Conservation (phyloP, 2,329 filamentous ascomycete species). For the Tolypocladium pustulatum region DNA sequence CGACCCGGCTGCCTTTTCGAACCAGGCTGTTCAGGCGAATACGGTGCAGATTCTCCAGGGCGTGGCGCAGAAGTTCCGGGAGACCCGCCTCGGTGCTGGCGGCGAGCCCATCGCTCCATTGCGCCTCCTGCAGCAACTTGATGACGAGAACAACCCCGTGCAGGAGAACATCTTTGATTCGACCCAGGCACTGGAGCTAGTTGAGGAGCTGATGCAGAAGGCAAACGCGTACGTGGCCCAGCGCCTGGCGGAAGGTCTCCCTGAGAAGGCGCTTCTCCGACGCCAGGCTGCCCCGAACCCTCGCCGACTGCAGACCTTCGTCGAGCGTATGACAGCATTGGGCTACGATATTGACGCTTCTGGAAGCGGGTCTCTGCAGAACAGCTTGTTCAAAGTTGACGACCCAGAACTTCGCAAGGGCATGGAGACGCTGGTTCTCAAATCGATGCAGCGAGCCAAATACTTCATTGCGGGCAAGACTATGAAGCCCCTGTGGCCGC, state of each 20-base stretch:
- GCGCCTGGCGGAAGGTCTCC: slow-evolving; percentile 66
- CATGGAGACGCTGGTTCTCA: slow-evolving; percentile 92
- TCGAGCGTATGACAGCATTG: slow-evolving; percentile 83
- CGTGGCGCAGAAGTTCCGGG: slow-evolving; percentile 82
- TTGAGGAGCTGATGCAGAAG: slow-evolving; percentile 92
- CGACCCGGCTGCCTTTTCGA: slow-evolving; percentile 49
- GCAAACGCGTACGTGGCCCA: slow-evolving; percentile 84
- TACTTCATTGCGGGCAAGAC: slow-evolving; percentile 83
- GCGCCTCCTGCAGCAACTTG: slow-evolving; percentile 82
- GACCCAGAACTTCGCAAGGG: slow-evolving; percentile 87
- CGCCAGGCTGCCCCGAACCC: slow-evolving; percentile 78
- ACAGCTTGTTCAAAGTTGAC: slow-evolving; percentile 87
- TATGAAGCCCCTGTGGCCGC: slow-evolving; percentile 65
- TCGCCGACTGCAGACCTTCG: slow-evolving; percentile 80
- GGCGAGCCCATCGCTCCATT: slow-evolving; percentile 73
- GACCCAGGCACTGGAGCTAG: slow-evolving; percentile 77
- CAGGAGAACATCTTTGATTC: slow-evolving; percentile 95
- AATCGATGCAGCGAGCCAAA: slow-evolving; percentile 93
- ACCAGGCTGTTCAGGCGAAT: slow-evolving; percentile 57
- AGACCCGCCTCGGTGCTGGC: slow-evolving; percentile 72
- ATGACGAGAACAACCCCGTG: slow-evolving; percentile 96
- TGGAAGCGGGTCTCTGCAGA: slow-evolving; percentile 85
- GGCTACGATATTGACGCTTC: slow-evolving; percentile 83
- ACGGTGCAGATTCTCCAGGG: slow-evolving; percentile 74
- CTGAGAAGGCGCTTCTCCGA: slow-evolving; percentile 86